Conservation (phyloP, 441 rosid genomes). For the Euphorbia celastroides region DNA sequence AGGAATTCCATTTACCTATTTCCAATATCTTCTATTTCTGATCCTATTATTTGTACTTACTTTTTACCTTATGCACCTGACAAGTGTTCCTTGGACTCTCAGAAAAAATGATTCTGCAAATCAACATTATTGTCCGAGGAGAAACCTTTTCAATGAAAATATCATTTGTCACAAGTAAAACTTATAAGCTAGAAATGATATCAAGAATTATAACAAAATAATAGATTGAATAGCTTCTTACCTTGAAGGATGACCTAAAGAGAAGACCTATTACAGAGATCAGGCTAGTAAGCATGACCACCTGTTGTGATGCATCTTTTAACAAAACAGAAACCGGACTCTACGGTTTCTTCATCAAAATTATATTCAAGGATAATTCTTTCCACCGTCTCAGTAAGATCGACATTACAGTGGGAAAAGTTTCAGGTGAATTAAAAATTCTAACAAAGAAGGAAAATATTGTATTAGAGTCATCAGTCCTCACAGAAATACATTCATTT, state of each 20-base stretch:
- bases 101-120: constrained; percentile 1
- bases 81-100: constrained; percentile 2
- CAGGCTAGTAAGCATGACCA: not conserved
- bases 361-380: not conserved
- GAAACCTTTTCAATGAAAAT: not conserved
- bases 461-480: not conserved
- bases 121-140: constrained; percentile 1
- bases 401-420: not conserved
- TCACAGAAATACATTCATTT: not conserved
- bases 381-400: not conserved
- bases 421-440: not conserved
- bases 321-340: not conserved
- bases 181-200: no score
- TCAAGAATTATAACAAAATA: not conserved
- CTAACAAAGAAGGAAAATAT: not conserved
- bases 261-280: not conserved
- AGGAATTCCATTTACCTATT: not conserved
- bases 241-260: constrained; percentile 3
- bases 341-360: not conserved
- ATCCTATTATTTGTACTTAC: constrained; percentile 4
- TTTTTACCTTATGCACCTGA: not conserved
- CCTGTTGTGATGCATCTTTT: no score
- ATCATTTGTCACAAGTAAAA: no score
- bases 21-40: not conserved
- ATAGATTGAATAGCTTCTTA: not conserved